Evolutionary conservation across 1,139 yeast species (phyloP), one percentile per base, ranked within the genome.

Genomic region (Yamadazyma sp.): DNA sequence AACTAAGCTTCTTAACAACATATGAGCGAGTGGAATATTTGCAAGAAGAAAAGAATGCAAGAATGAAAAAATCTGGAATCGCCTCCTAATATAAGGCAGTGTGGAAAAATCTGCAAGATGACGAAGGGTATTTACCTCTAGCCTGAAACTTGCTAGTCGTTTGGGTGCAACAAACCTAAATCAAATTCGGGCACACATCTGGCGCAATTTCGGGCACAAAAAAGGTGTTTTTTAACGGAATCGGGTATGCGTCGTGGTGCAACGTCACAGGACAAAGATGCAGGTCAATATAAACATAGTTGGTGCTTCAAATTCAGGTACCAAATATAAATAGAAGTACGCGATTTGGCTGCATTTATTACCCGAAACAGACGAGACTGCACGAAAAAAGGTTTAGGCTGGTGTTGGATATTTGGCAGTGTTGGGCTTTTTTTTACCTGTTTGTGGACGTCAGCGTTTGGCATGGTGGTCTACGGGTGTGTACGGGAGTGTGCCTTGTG

Each of bases 1-100:
- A 23, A 52, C 46, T 37, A 56, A 47, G 21, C 52, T 33, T 39
- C 46, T 50, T 34, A 50, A 46, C 36, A 52, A 54, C 61, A 56
- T 56, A 12, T 15, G 5, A 29, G 31, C 24, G 29, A 26, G 17
- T 26, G 24, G 6, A 10, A 24, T 16, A 3, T 7, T 9, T 12
- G 13, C 10, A 28, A n/a, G 21, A 21, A 18, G 24, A 16, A 28
- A 28, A 28, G 15, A 26, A 14, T 26, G 18, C 4, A n/a, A 24
- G n/a, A 9, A 4, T 13, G 27, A 30, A 25, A 25, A 27, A 23
- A 16, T 21, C 34, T 21, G 27, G 34, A 31, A 14, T 21, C 26
- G 22, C 24, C 34, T 6, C 10, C 12, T 12, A 9, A 27, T 7
- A 27, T 27, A 27, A 14, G 9, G 4, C 6, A 6, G 12, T 11